These are phyloP conservation scores for Sporothrix luriei DNA, from an alignment of 2,329 filamentous ascomycete species.

Conservation along the genomic window DNA sequence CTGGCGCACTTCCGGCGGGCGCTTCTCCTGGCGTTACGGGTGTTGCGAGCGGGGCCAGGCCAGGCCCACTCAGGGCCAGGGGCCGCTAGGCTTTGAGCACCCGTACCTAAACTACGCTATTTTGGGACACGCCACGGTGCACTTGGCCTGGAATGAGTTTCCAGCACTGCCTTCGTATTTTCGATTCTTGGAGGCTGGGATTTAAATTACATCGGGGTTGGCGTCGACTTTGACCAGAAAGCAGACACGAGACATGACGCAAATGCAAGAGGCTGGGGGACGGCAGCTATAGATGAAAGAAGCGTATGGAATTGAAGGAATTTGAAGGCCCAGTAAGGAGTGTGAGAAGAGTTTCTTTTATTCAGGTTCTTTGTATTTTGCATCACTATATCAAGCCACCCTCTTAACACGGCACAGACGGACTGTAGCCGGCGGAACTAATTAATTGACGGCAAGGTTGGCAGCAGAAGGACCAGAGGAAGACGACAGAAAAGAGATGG, in stretches of 20 bases:
- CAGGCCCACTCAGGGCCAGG: no score
- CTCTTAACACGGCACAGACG: slow-evolving; percentile 16
- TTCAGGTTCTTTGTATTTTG: neutral
- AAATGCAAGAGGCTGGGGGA: slow-evolving; percentile 13
- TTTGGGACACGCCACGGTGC: neutral
- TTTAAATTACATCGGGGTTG: neutral
- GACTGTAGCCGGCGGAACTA: neutral
- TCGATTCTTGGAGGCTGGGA: neutral
- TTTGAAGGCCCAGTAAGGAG: no score
- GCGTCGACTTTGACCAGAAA: neutral
- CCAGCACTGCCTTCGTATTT: slow-evolving; percentile 20
- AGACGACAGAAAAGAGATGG: neutral
- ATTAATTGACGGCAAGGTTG: slow-evolving; percentile 5
- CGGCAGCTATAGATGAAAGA: neutral
- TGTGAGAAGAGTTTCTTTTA: no score
- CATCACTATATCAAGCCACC: neutral
- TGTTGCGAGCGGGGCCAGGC: no score
- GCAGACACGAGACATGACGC: neutral
- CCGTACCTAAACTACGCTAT: neutral
- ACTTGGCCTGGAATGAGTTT: neutral
- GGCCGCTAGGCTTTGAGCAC: neutral
- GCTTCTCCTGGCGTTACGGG: neutral
- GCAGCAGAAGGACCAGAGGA: neutral
- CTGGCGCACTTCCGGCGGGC: neutral
- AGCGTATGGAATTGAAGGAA: neutral